Evolutionary conservation across 495 filamentous ascomycete genomes (phyloP).

Genomic region (Penicillium mononematosum): DNA sequence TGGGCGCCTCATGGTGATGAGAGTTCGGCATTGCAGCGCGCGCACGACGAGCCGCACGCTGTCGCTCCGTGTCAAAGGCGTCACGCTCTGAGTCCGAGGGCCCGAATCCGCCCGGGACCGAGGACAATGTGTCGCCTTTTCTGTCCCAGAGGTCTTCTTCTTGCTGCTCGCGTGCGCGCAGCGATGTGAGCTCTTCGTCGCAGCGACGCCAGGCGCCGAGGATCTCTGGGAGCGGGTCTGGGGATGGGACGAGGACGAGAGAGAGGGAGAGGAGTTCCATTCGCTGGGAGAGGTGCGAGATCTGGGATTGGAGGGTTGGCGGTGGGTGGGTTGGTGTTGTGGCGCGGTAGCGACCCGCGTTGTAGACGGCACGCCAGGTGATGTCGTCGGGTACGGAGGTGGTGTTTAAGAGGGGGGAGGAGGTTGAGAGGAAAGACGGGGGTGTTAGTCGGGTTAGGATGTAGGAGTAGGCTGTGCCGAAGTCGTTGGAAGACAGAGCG

Average conservation of each 20-base stretch:
- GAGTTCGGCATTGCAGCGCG: conserved; percentile 32
- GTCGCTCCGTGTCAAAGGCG: conserved; percentile 43
- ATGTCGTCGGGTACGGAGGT: conserved; percentile 63
- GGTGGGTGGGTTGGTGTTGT: conserved; percentile 28
- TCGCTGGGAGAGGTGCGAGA: conserved; percentile 59
- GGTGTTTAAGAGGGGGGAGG: conserved; percentile 28
- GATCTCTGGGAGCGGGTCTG: conserved; percentile 77
- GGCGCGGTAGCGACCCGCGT: conserved; percentile 76
- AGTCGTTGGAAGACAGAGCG: conserved; percentile 82
- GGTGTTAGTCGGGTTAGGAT: conserved; percentile 66
- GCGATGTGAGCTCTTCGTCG: conserved; percentile 76
- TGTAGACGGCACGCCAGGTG: conserved; percentile 89
- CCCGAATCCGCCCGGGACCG: conserved; percentile 67
- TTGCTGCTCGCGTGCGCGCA: conserved; percentile 67
- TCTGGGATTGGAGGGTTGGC: conserved; percentile 37
- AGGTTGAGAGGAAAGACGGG: conserved; percentile 31
- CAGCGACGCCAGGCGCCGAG: conserved; percentile 79
- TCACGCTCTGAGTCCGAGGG: conserved; percentile 45
- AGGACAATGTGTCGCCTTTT: conserved; percentile 55
- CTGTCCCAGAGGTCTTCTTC: conserved; percentile 73
- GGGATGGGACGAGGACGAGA: conserved; percentile 71
- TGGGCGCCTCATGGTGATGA: conserved; percentile 72
- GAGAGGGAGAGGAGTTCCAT: conserved; percentile 89
- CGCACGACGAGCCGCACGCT: conserved; percentile 36
- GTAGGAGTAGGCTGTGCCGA: conserved; percentile 96